phyloP scores from a whole-genome alignment of 352 stramenopile genomes.

The Globisporangium nagaii region DNA sequence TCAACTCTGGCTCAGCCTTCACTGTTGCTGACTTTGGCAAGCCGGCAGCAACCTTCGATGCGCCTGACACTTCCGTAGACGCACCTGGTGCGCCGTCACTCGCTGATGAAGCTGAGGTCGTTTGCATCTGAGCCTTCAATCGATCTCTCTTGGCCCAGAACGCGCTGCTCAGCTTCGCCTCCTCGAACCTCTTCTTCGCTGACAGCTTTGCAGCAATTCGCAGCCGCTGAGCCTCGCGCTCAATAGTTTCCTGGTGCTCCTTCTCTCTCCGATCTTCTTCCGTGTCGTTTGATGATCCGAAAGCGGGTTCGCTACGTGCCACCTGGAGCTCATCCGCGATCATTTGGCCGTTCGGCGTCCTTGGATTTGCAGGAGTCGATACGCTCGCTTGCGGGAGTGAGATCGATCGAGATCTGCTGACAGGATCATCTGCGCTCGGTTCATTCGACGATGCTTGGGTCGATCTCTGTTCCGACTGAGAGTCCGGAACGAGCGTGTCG shows the following conservation, averaged over 20 bases:
- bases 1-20: constrained; percentile 1
- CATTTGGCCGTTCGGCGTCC: constrained; percentile 6
- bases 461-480: constrained; percentile 5
- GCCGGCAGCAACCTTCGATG: not conserved
- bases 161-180: constrained; percentile 57
- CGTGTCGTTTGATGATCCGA: not conserved
- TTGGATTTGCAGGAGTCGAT: not conserved
- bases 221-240: constrained; percentile 58
- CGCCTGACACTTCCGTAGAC: not conserved
- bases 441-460: not conserved
- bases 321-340: not conserved
- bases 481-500: constrained; percentile 1
- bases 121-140: constrained; percentile 29
- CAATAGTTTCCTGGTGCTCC: constrained; percentile 58
- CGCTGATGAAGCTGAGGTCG: not conserved
- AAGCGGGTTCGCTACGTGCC: not conserved
- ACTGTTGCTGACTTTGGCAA: not conserved
- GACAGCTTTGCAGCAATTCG: constrained; percentile 60
- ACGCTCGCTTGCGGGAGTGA: constrained; percentile 6
- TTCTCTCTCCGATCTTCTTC: constrained; percentile 36
- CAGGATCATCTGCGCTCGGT: not conserved
- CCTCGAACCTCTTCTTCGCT: constrained; percentile 69
- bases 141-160: constrained; percentile 64
- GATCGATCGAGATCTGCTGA: constrained; percentile 4
- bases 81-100: not conserved